phyloP scores from a whole-genome alignment of 306 rosid genomes.

The Prunus mume region DNA sequence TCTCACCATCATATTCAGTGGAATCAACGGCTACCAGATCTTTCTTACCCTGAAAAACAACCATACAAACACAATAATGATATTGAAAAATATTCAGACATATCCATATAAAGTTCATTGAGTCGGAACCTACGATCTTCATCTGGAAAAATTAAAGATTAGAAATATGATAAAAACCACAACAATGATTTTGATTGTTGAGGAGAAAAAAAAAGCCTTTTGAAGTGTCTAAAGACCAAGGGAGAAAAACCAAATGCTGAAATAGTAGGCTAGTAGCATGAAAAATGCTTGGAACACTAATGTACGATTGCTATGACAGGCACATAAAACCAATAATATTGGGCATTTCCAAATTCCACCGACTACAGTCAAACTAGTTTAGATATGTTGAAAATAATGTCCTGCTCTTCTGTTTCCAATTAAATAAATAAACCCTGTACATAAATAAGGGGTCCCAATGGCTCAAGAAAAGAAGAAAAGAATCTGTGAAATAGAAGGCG shows the following conservation, averaged over 20 bases:
- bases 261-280: neutral
- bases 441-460: neutral
- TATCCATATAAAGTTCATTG: neutral
- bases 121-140: neutral
- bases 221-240: neutral
- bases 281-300: neutral
- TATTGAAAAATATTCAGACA: conserved; percentile 1
- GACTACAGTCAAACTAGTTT: neutral
- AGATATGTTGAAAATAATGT: neutral
- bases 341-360: neutral
- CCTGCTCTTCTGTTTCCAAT: neutral
- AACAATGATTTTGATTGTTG: neutral
- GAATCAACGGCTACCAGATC: conserved; percentile 70
- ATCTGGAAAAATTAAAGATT: neutral
- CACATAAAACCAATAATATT: neutral
- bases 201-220: neutral
- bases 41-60: conserved; percentile 70
- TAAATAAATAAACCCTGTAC: neutral
- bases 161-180: neutral
- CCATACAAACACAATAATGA: conserved; percentile 19
- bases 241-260: neutral
- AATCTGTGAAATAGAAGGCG: neutral
- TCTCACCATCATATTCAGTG: conserved; percentile 64
- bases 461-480: neutral
- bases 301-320: neutral